These are phyloP conservation scores for Candida yuanshanica DNA, from an alignment of 805 yeast genomes.

Conservation along the genomic window DNA sequence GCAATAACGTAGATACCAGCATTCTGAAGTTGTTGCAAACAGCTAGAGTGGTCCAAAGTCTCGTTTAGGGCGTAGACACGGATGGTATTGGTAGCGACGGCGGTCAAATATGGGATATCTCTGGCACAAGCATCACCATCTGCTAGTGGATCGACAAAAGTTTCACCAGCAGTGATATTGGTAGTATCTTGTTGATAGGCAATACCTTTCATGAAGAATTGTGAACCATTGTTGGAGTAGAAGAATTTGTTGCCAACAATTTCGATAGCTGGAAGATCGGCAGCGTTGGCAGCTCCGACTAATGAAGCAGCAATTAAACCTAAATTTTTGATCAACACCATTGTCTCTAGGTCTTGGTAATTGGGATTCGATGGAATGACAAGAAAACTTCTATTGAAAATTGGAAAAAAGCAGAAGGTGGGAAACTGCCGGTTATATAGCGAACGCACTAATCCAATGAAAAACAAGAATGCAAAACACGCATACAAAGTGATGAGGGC, in stretches of 20 bases:
- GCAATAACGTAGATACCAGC: slow-evolving; percentile 81
- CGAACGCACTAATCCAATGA: too few species aligned
- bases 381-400: not conserved
- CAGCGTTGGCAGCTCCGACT: slow-evolving; percentile 31
- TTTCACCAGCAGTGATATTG: slow-evolving; percentile 36
- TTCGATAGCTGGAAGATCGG: slow-evolving; percentile 57
- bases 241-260: slow-evolving; percentile 74
- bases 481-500: not conserved
- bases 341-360: not conserved
- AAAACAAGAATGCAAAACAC: not conserved
- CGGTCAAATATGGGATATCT: slow-evolving; percentile 66
- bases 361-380: not conserved
- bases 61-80: slow-evolving; percentile 73
- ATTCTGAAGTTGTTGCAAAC: slow-evolving; percentile 60
- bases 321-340: slow-evolving; percentile 30
- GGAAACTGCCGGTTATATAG: not conserved
- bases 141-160: slow-evolving; percentile 68
- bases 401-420: not conserved
- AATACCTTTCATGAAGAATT: slow-evolving; percentile 70
- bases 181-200: slow-evolving; percentile 73
- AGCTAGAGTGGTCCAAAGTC: slow-evolving; percentile 56
- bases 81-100: slow-evolving; percentile 60
- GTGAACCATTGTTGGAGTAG: slow-evolving; percentile 72
- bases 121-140: slow-evolving; percentile 55
- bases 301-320: slow-evolving; percentile 31